Evolutionary conservation across 2,329 filamentous ascomycete genomes (phyloP).

Genomic region (Phialophora verrucosa): DNA sequence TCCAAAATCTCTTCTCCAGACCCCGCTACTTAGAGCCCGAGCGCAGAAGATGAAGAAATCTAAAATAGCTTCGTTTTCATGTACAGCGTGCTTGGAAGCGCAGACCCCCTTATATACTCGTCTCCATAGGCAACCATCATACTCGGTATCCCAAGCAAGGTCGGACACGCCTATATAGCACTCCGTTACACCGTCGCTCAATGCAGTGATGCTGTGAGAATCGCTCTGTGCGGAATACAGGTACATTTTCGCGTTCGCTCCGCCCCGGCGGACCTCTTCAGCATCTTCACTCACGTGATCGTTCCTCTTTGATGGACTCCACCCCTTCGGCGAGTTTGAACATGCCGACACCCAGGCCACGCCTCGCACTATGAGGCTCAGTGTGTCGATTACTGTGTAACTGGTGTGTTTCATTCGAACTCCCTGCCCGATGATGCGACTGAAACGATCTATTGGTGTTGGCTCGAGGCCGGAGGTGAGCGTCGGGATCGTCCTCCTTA

Average conservation of each 20-base stretch:
- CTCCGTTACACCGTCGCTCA: slow-evolving; percentile 29
- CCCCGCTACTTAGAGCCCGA: not conserved
- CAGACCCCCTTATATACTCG: not conserved
- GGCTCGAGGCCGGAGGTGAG: slow-evolving; percentile 21
- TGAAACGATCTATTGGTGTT: slow-evolving; percentile 28
- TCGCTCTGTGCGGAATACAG: slow-evolving; percentile 1
- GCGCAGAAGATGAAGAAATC: not conserved
- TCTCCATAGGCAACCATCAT: not conserved
- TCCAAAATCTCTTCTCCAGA: not conserved
- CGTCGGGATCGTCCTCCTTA: slow-evolving; percentile 14
- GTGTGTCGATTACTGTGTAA: not conserved
- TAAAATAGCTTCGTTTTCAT: not conserved
- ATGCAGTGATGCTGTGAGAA: slow-evolving; percentile 14
- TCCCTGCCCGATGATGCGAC: slow-evolving; percentile 19
- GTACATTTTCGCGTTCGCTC: not conserved
- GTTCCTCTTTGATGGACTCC: slow-evolving; percentile 29
- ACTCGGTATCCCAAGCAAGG: not conserved
- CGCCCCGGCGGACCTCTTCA: not conserved
- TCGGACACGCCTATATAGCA: not conserved
- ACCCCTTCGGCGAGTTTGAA: slow-evolving; percentile 25
- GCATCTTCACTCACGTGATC: slow-evolving; percentile 1
- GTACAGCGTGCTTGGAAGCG: not conserved
- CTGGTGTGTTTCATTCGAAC: slow-evolving; percentile 19
- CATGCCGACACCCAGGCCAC: slow-evolving; percentile 26
- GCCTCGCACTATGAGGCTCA: slow-evolving; percentile 22